These are phyloP conservation scores for Niveomyces coronatus DNA, from an alignment of 2,329 filamentous ascomycete genomes.

Conservation along the genomic window DNA sequence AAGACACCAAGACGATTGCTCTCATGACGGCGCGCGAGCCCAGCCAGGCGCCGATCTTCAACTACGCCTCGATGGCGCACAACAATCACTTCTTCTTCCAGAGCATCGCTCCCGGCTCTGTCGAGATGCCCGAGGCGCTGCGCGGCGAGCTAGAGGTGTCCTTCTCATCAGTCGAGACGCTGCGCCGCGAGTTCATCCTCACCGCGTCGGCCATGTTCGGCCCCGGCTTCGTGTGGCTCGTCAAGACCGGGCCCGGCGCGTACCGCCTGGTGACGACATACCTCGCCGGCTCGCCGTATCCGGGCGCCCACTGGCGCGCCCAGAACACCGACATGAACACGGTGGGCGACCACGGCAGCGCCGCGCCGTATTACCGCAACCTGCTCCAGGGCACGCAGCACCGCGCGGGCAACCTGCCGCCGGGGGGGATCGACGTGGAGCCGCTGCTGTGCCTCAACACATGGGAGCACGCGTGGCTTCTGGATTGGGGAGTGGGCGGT, in stretches of 20 bases:
- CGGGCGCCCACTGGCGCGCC: slow-evolving; percentile 70
- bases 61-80: slow-evolving; percentile 91
- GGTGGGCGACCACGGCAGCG: slow-evolving; percentile 29
- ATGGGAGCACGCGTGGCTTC: slow-evolving; percentile 90
- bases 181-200: slow-evolving; percentile 67
- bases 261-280: slow-evolving; percentile 77
- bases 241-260: slow-evolving; percentile 42
- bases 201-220: slow-evolving; percentile 90
- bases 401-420: slow-evolving; percentile 33
- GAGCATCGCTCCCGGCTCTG: slow-evolving; percentile 32
- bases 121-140: slow-evolving; percentile 46
- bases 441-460: slow-evolving; percentile 88
- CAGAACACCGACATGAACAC: slow-evolving; percentile 63
- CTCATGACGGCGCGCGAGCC: slow-evolving; percentile 72
- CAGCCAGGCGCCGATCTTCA: slow-evolving; percentile 71
- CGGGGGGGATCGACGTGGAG: slow-evolving; percentile 57
- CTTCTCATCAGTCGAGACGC: slow-evolving; percentile 76
- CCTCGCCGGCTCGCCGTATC: slow-evolving; percentile 80
- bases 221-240: slow-evolving; percentile 93
- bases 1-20: slow-evolving; percentile 55
- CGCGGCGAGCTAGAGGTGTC: slow-evolving; percentile 50
- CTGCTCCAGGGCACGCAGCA: slow-evolving; percentile 20
- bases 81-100: slow-evolving; percentile 84
- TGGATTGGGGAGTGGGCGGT: slow-evolving; percentile 58
- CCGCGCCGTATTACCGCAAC: slow-evolving; percentile 29